Percentiles rank a stretch among this genome's conserved stretches.
Evolutionary conservation across 2,329 filamentous ascomycete genomes (phyloP).

Genomic region (Xylariaceae sp.): DNA sequence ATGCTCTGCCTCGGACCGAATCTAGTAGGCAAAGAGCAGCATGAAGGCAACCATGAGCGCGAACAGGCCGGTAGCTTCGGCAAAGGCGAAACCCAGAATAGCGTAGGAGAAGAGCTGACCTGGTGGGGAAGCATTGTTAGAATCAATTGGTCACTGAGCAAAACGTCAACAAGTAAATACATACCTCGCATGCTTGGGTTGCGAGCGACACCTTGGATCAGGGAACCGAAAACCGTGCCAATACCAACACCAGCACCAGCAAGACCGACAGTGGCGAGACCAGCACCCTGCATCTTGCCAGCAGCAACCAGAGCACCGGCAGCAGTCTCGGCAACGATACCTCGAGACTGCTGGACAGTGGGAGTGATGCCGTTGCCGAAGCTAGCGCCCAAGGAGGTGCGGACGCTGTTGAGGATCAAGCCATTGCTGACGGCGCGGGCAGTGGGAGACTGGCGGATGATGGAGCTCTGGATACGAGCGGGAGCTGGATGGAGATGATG

Average conservation of each 20-base stretch:
- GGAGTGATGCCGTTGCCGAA: constrained; percentile 10
- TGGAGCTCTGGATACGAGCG: constrained; percentile 23
- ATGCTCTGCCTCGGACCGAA: background rate
- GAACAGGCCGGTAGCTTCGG: constrained; percentile 58
- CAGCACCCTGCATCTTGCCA: constrained; percentile 9
- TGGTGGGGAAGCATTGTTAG: constrained; percentile 19
- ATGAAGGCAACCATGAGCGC: constrained; percentile 43
- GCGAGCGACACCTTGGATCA: constrained; percentile 50
- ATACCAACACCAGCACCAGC: constrained; percentile 36
- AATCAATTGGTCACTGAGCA: background rate
- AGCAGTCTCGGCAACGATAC: constrained; percentile 23
- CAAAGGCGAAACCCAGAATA: constrained; percentile 61
- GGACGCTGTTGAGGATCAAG: constrained; percentile 19
- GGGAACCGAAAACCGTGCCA: constrained; percentile 49
- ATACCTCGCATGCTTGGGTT: constrained; percentile 53
- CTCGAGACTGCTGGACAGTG: constrained; percentile 20
- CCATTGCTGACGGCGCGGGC: constrained; percentile 13
- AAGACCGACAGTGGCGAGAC: constrained; percentile 22
- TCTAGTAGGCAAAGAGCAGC: constrained; percentile 12
- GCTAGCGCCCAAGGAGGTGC: constrained; percentile 12
- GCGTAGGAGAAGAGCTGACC: constrained; percentile 47
- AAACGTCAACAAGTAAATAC: constrained; percentile 23
- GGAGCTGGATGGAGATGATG: background rate
- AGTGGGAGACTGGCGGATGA: constrained; percentile 16
- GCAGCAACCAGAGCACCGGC: constrained; percentile 14